These are phyloP conservation scores for Bertia moriformis DNA, from an alignment of 2,329 filamentous ascomycete genomes.

Conservation along the genomic window DNA sequence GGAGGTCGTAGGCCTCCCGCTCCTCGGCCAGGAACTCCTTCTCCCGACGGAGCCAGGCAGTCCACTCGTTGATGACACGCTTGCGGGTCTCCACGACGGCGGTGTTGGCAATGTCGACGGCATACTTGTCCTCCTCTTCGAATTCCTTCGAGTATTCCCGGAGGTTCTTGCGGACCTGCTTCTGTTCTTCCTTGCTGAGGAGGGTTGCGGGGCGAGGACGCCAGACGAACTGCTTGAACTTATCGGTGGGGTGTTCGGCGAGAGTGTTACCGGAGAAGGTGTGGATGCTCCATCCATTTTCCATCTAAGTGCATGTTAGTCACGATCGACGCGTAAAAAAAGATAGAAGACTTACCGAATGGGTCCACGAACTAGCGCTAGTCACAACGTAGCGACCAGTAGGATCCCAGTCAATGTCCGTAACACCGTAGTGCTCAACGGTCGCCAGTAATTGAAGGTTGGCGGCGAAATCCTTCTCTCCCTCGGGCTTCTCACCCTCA, in stretches of 20 bases:
- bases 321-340: too few species aligned
- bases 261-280: slow-evolving; percentile 85
- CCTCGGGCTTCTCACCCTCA: slow-evolving; percentile 87
- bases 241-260: slow-evolving; percentile 81
- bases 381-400: slow-evolving; percentile 88
- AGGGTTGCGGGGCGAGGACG: slow-evolving; percentile 82
- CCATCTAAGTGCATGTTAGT: slow-evolving; percentile 53
- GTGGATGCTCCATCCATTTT: slow-evolving; percentile 97
- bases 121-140: slow-evolving; percentile 86
- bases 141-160: slow-evolving; percentile 91
- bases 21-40: slow-evolving; percentile 62
- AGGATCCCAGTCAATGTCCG: slow-evolving; percentile 95
- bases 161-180: slow-evolving; percentile 93
- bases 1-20: slow-evolving; percentile 50
- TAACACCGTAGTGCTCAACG: slow-evolving; percentile 78
- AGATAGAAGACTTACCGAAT: slow-evolving; percentile 51
- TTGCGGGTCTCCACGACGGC: slow-evolving; percentile 83
- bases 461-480: slow-evolving; percentile 82
- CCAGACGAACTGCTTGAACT: slow-evolving; percentile 97
- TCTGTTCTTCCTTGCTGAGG: slow-evolving; percentile 91
- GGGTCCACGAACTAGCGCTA: slow-evolving; percentile 90
- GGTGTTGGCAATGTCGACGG: slow-evolving; percentile 73
- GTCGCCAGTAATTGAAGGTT: slow-evolving; percentile 92
- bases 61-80: slow-evolving; percentile 74
- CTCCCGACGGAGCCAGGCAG: slow-evolving; percentile 64